Evolutionary conservation across 169 alveolate species (phyloP), one percentile per base, ranked within the genome.

Genomic region (Cystoisospora suis): DNA sequence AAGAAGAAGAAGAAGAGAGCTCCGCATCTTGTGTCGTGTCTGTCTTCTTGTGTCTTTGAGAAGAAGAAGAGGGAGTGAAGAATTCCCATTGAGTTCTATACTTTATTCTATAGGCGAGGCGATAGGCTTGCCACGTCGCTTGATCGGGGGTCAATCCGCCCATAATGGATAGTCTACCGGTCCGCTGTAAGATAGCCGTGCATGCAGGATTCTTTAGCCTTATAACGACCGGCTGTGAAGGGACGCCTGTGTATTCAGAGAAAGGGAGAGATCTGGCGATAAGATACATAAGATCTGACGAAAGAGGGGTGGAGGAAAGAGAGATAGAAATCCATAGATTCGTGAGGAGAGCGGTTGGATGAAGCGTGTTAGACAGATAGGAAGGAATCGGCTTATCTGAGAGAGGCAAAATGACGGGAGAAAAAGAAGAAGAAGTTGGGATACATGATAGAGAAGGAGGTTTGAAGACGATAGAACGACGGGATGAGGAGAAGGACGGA

Each of bases 71-170:
- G n/a, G n/a, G n/a, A n/a, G n/a, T 34, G 17, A 75, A 53, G 53
- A 72, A 85, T 44, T 49, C 77, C 92, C 92, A 88, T 58, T 61
- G 53, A 6, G 61, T 38, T 17, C 92, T 75, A 56, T 69, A 88
- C 58, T 58, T 75, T 49, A 88, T 81, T 20, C 77, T 88, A 46
- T 88, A 88, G 3, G 88, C 92, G 42, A 88, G 83, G 20, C 92
- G 45, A 58, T 44, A 88, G 40, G 92, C 92, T 58, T 88, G 92
- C 92, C 92, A 88, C 15, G 49, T 34, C 23, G 92, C 92, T 38
- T 88, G 92, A 32, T 88, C 88, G 12, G n/a, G 65, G 38, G 92
- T 88, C 40, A 88, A 29, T 36, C 92, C 92, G 44, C 92, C 92
- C 92, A 88, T 88, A 29, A 88, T 44, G 29, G 72, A 77, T 12